Evolutionary conservation across 768 basidiomycete species (phyloP).

Genomic region (Macrolepiota fuliginosa): DNA sequence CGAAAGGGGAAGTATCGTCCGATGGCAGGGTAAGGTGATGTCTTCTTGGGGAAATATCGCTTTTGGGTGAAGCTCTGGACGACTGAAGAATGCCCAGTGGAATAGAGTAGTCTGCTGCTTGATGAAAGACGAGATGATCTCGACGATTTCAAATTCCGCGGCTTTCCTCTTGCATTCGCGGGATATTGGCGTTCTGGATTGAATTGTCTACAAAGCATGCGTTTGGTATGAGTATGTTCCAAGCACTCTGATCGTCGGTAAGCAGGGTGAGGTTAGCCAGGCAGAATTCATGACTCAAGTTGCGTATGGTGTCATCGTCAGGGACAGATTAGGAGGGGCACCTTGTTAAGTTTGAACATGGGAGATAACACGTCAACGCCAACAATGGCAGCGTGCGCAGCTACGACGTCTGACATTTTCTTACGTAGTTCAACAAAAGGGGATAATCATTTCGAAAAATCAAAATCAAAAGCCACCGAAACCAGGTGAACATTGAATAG

Average conservation of each 20-base stretch:
- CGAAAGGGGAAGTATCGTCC: not conserved
- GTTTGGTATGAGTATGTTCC: not conserved
- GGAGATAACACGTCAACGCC: no score
- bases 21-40: not conserved
- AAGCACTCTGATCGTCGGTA: not conserved
- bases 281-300: not conserved
- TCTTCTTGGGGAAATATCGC: not conserved
- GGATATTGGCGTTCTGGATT: not conserved
- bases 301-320: not conserved
- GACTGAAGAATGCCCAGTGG: constrained; percentile 7
- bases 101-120: not conserved
- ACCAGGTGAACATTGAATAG: no score
- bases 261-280: not conserved
- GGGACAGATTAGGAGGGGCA: not conserved
- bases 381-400: no score
- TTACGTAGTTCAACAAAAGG: no score
- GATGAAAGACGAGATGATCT: not conserved
- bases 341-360: no score
- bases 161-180: not conserved
- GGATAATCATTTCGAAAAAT: no score
- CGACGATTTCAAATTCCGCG: not conserved
- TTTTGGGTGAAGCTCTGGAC: not conserved
- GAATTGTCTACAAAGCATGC: not conserved
- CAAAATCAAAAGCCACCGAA: no score
- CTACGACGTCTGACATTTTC: no score